phyloP scores from a whole-genome alignment of 2,329 filamentous ascomycete genomes.

The Cladosporium austrohemisphaericum region DNA sequence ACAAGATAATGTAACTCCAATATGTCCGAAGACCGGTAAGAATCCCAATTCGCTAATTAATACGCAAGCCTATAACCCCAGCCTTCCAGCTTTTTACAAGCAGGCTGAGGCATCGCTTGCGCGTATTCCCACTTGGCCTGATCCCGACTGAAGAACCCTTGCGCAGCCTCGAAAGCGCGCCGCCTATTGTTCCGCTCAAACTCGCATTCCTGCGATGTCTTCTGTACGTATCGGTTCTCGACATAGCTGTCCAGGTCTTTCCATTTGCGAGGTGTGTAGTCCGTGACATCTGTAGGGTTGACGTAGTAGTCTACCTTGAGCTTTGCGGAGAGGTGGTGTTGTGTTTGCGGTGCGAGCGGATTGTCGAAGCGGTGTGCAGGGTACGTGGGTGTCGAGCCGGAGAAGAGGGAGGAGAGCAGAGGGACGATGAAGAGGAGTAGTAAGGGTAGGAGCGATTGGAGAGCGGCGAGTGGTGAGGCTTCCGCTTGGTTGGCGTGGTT shows the following conservation, averaged over 20 bases:
- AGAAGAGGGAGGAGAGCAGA: conserved; percentile 75
- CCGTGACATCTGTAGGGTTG: conserved; percentile 70
- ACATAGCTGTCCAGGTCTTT: conserved; percentile 71
- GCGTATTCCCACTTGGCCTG: conserved; percentile 73
- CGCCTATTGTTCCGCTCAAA: conserved; percentile 64
- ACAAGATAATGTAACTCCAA: neutral
- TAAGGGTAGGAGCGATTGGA: conserved; percentile 63
- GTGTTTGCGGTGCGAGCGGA: conserved; percentile 66
- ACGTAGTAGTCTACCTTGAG: conserved; percentile 80
- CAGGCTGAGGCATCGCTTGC: conserved; percentile 56
- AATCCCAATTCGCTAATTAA: neutral
- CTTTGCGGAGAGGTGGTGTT: conserved; percentile 66
- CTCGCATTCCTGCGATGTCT: conserved; percentile 69
- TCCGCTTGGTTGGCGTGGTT: conserved; percentile 50
- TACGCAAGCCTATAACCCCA: conserved; percentile 38
- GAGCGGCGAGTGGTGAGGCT: conserved; percentile 43
- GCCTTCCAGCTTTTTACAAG: conserved; percentile 54
- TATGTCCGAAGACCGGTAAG: too few relatives aligned
- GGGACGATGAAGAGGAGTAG: conserved; percentile 84
- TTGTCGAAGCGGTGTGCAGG: conserved; percentile 75
- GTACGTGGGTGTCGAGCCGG: conserved; percentile 55
- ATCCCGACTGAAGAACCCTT: conserved; percentile 84
- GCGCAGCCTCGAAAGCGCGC: conserved; percentile 69
- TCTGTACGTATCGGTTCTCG: conserved; percentile 67
- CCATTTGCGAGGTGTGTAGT: conserved; percentile 67